Evolutionary conservation across 805 yeast species (phyloP).

Genomic region (Deakozyma indianensis): DNA sequence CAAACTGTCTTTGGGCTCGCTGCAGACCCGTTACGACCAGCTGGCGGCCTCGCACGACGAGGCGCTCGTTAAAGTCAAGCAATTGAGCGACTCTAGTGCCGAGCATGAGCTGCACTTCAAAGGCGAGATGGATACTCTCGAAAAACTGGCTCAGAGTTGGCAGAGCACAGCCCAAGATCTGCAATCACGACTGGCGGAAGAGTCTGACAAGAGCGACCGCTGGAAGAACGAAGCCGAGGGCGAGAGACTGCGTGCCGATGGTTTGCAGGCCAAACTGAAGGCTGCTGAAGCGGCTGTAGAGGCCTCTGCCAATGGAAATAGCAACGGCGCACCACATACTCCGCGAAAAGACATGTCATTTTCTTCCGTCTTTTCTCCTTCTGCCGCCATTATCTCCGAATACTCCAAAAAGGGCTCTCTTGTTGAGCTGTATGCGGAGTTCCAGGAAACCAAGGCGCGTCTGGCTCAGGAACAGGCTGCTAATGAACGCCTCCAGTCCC

Average conservation of each 20-base stretch:
- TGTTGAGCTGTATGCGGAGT: conserved; percentile 53
- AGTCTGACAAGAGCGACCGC: background rate
- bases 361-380: conserved; percentile 29
- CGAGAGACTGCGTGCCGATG: conserved; percentile 19
- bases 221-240: background rate
- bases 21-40: conserved; percentile 24
- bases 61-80: conserved; percentile 30
- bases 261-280: conserved; percentile 26
- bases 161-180: conserved; percentile 41
- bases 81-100: conserved; percentile 30
- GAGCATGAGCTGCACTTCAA: conserved; percentile 35
- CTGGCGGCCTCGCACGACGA: conserved; percentile 27
- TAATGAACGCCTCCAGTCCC: conserved; percentile 52
- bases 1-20: conserved; percentile 17
- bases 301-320: background rate
- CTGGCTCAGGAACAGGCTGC: conserved; percentile 54
- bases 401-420: conserved; percentile 34
- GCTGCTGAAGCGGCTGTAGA: conserved; percentile 30
- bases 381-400: conserved; percentile 42
- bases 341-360: conserved; percentile 5
- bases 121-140: conserved; percentile 47
- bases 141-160: conserved; percentile 42
- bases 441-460: conserved; percentile 48
- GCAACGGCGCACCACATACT: conserved; percentile 8
- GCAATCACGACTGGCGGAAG: conserved; percentile 33